Conservation (phyloP, 1,139 yeast species). For the Kazachstania sp. region DNA sequence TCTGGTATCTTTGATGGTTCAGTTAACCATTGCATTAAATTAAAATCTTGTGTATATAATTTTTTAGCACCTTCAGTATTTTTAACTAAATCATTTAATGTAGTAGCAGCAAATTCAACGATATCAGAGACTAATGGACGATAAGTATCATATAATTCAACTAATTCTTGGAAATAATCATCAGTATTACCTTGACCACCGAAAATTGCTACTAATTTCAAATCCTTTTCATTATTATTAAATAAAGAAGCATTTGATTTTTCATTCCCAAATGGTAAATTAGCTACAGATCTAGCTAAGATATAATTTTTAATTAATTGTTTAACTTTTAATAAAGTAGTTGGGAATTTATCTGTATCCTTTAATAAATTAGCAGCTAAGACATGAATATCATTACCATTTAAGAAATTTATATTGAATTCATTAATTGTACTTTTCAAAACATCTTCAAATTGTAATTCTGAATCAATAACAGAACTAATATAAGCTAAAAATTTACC, state of each 20-base stretch:
- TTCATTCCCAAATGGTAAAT: constrained; percentile 37
- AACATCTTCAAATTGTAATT: constrained; percentile 55
- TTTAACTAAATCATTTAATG: constrained; percentile 60
- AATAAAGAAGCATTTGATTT: constrained; percentile 55
- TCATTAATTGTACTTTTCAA: constrained; percentile 64
- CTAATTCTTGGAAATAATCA: constrained; percentile 92
- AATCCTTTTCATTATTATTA: constrained; percentile 45
- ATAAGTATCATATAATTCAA: constrained; percentile 73
- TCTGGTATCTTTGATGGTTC: constrained; percentile 84
- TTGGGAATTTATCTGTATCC: constrained; percentile 45
- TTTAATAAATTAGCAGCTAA: constrained; percentile 64
- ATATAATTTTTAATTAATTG: constrained; percentile 66
- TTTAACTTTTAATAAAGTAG: constrained; percentile 63
- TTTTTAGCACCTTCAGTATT: constrained; percentile 73
- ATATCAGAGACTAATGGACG: constrained; percentile 67
- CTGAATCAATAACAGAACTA: constrained; percentile 43
- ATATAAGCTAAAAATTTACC: constrained; percentile 79
- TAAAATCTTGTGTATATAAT: constrained; percentile 89
- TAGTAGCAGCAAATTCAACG: constrained; percentile 57
- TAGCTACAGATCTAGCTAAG: constrained; percentile 43
- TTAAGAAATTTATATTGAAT: constrained; percentile 71
- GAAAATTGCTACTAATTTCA: constrained; percentile 71
- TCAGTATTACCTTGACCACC: constrained; percentile 99
- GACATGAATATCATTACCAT: constrained; percentile 78
- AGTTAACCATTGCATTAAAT: constrained; percentile 78